These are phyloP conservation scores for Podaxis carcinomalis DNA, from an alignment of 768 basidiomycete genomes.

Conservation along the genomic window DNA sequence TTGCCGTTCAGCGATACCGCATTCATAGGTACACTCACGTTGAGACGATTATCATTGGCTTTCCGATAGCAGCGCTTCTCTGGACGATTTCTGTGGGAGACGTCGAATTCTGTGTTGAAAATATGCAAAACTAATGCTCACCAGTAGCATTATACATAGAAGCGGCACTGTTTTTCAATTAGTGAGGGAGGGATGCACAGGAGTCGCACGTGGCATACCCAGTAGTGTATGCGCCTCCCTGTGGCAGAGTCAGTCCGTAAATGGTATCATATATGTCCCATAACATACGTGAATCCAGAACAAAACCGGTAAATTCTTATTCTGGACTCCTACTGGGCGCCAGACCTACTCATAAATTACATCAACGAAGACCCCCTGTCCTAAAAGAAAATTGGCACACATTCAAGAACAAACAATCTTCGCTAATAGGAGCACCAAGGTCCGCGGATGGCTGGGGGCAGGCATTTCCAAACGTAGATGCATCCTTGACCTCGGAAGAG, in stretches of 20 bases:
- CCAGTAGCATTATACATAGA: conserved; percentile 46
- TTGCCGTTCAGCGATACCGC: neutral
- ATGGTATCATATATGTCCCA: neutral
- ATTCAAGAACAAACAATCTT: conserved; percentile 56
- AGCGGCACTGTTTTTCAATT: conserved; percentile 29
- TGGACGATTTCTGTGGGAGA: conserved; percentile 38
- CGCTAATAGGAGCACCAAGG: conserved; percentile 42
- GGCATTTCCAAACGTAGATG: conserved; percentile 48
- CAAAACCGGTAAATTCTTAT: conserved; percentile 32
- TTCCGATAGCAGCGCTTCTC: conserved; percentile 39
- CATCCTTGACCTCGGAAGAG: conserved; percentile 30
- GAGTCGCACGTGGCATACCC: conserved; percentile 23
- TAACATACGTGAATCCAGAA: conserved; percentile 31
- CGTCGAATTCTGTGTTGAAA: neutral
- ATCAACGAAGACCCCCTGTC: neutral
- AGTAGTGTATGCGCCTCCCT: conserved; percentile 49
- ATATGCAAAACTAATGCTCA: conserved; percentile 17
- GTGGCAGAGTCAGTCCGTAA: neutral
- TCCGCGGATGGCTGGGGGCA: conserved; percentile 45
- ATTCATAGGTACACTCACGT: conserved; percentile 25
- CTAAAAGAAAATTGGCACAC: conserved; percentile 21
- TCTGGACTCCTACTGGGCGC: conserved; percentile 24
- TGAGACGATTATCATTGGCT: conserved; percentile 55
- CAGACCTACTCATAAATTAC: conserved; percentile 24
- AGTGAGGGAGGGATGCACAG: too few species aligned